Evolutionary conservation across 2,329 filamentous ascomycete species (phyloP).

Genomic region (Fusarium albosuccineum): DNA sequence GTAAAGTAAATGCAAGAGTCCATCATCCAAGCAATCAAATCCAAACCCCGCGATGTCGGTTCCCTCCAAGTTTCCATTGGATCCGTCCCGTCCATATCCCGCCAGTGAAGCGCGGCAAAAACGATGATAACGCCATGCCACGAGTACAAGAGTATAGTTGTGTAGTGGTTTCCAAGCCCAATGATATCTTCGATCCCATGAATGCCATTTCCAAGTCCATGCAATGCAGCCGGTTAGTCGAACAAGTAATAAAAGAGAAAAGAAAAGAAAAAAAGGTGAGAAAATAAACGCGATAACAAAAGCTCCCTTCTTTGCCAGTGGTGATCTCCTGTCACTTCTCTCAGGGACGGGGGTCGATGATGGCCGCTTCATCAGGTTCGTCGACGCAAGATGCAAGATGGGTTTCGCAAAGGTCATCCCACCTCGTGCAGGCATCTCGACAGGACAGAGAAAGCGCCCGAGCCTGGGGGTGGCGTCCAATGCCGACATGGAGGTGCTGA

Average conservation of each 20-base stretch:
- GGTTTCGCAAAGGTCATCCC: constrained; percentile 27
- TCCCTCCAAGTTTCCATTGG: constrained; percentile 6
- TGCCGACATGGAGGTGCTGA: constrained; percentile 17
- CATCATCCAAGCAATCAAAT: constrained; percentile 3
- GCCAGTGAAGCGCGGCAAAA: constrained; percentile 22
- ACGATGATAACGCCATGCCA: constrained; percentile 39
- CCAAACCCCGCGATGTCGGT: constrained; percentile 3
- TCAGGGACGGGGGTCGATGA: constrained; percentile 6
- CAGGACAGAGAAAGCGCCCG: constrained; percentile 18
- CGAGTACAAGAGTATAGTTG: constrained; percentile 21
- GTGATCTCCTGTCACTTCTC: constrained; percentile 10
- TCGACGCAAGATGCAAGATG: constrained; percentile 1
- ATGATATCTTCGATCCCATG: constrained; percentile 39
- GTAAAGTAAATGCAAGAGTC: neutral
- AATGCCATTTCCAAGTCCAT: constrained; percentile 41
- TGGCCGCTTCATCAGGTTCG: constrained; percentile 12
- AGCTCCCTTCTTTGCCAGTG: constrained; percentile 25
- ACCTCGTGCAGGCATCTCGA: constrained; percentile 24
- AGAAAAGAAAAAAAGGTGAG: constrained; percentile 8
- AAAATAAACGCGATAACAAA: constrained; percentile 26
- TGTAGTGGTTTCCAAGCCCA: constrained; percentile 22
- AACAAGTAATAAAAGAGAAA: neutral
- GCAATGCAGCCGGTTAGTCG: constrained; percentile 34
- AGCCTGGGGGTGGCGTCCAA: constrained; percentile 39
- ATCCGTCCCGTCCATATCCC: constrained; percentile 1